Evolutionary conservation across 179 eudicot species (phyloP), one percentile per base, ranked within the genome.

Genomic region (Amaranthus tricolor): DNA sequence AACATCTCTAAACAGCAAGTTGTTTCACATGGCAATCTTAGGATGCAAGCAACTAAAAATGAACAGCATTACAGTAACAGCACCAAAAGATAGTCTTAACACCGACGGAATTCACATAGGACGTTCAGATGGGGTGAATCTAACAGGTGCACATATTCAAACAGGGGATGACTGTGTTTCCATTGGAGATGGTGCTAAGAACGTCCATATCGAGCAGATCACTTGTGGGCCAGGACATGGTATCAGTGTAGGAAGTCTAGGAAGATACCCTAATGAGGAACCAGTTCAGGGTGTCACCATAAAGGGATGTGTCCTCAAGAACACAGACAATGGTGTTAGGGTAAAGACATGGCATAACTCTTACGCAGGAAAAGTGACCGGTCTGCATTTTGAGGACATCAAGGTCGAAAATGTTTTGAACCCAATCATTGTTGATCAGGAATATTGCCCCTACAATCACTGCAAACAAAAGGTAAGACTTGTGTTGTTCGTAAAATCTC

Each of bases 111-210:
- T 87, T 20, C 87, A 82, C 78, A 72, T 87, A 2, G 88, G 82
- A 0, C 81, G 84, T 6, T 85, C 88, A 9, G 53, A 40, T 13
- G 72, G 45, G 11, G 62, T 88, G 47, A 75, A 44, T 8, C 73
- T 88, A 19, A 61, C 52, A 12, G 66, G 72, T 6, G 47, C 74
- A 13, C 14, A 2, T 9, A 80, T 88, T 15, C 68, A 53, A 70
- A 88, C 88, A 0, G 91, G 91, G 12, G 90, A 85, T 13, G 90
- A 82, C 43, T 87, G 90, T 54, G 78, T 84, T 21, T 82, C 88
- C 5, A 55, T 87, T 15, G 90, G 88, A 0, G 90, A 87, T 54
- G 90, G 85, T 5, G 45, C 71, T 20, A 65, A 76, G 17, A 73
- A 85, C 15, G 48, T 87, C 4, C 9, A 20, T 19, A 57, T 87